Evolutionary conservation across 345 rosid species (phyloP), one percentile per base, ranked within the genome.

Genomic region (Clarkia xantiana): DNA sequence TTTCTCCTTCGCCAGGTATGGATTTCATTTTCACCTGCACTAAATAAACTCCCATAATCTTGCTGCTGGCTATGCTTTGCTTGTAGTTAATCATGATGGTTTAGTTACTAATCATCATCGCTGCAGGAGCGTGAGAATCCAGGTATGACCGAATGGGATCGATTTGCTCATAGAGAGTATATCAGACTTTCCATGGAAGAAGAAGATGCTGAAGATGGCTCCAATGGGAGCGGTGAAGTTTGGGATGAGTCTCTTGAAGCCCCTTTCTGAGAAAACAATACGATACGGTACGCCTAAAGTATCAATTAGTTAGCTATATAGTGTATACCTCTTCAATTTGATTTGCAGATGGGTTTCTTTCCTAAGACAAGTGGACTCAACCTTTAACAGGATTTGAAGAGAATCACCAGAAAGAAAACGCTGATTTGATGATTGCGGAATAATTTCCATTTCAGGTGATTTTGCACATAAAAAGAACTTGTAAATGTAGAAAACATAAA

Each of bases 221-320:
- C 86, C 50, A 82, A 82, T 65, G 86, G 81, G 44, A 84, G 81
- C 64, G 76, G 71, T 29, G 85, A 76, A 57, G 83, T 72, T 54
- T 76, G 88, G 82, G 88, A 78, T 62, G 86, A 74, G 64, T 66
- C 83, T 40, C 78, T 76, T 48, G 85, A 72, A 59, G 79, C 86
- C 54, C 79, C 82, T 2, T 80, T 80, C 64, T 74, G 74, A 66
- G 62, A 2, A 45, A 29, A 29, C 36, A 29, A 29, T 29, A 29
- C 4, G 36, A 29, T 29, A 29, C 36, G 36, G 36, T 29, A 5
- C 36, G 36, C 36, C 36, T 5, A 29, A 3, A 29, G 36, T 29
- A 29, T 10, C 36, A 5, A 29, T 29, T 29, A 29, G 36, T 1
- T 29, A 29, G n/a, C n/a, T n/a, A n/a, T n/a, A n/a, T n/a, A n/a